These are phyloP conservation scores for Trichoderma arundinaceum DNA, from an alignment of 2,329 filamentous ascomycete species.

Conservation along the genomic window DNA sequence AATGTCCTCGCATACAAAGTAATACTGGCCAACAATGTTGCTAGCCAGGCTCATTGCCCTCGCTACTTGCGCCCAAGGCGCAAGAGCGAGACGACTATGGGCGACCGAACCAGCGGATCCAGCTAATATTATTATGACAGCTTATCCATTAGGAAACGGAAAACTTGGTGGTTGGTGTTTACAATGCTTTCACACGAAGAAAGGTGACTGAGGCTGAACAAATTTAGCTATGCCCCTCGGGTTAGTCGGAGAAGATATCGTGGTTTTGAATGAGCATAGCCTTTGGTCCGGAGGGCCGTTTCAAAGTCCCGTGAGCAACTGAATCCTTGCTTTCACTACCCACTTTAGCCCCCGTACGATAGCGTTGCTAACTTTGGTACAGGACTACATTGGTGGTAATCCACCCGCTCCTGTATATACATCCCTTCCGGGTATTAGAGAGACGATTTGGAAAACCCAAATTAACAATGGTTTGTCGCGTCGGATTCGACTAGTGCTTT, in stretches of 20 bases:
- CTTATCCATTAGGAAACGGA: constrained; percentile 35
- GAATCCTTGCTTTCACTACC: too few species aligned
- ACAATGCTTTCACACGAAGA: background rate
- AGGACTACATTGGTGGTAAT: constrained; percentile 35
- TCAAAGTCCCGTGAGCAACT: constrained; percentile 28
- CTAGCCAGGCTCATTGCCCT: constrained; percentile 4
- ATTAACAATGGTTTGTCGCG: constrained; percentile 21
- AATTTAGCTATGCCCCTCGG: constrained; percentile 34
- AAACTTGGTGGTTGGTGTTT: constrained; percentile 33
- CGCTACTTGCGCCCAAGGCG: constrained; percentile 16
- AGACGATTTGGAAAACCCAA: constrained; percentile 33
- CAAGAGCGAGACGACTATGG: constrained; percentile 16
- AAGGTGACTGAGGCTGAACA: background rate
- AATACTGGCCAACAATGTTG: constrained; percentile 6
- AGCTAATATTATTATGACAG: constrained; percentile 34
- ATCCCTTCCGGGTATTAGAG: constrained; percentile 33
- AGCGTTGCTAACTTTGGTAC: background rate
- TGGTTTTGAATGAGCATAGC: constrained; percentile 33
- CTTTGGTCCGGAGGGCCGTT: constrained; percentile 36
- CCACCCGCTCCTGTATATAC: constrained; percentile 20
- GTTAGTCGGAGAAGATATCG: constrained; percentile 30
- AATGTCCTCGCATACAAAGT: background rate
- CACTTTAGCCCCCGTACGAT: background rate
- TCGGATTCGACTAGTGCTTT: background rate
- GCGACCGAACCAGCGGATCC: constrained; percentile 22